Evolutionary conservation across 768 basidiomycete genomes (phyloP).

Genomic region (Phlebiopsis flavidoalba): DNA sequence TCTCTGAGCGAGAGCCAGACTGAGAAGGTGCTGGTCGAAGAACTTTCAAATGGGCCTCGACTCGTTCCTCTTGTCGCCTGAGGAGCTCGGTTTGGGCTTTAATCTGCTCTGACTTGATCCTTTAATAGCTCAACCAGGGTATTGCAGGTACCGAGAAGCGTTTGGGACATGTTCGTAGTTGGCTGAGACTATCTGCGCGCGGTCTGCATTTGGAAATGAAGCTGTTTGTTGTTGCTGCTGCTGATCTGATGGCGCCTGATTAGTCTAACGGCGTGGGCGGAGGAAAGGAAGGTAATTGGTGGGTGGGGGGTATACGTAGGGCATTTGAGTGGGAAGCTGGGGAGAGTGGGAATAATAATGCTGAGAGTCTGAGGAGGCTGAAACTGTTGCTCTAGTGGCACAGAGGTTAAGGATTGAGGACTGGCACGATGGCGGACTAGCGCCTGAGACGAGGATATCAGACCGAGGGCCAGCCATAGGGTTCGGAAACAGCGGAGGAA

Average conservation of each 20-base stretch:
- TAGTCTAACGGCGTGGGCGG: background rate
- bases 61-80: slow-evolving; percentile 63
- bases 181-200: slow-evolving; percentile 36
- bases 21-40: slow-evolving; percentile 6
- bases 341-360: background rate
- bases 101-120: slow-evolving; percentile 62
- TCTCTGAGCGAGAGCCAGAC: background rate
- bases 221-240: slow-evolving; percentile 1
- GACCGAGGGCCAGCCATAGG: background rate
- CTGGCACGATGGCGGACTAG: background rate
- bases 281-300: background rate
- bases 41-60: slow-evolving; percentile 50
- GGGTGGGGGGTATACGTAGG: background rate
- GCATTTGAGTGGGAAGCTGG: background rate
- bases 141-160: slow-evolving; percentile 46
- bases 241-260: background rate
- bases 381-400: no score
- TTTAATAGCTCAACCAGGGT: slow-evolving; percentile 46
- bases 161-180: slow-evolving; percentile 44
- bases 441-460: background rate
- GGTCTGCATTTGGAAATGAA: slow-evolving; percentile 6
- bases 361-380: background rate
- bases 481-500: slow-evolving; percentile 3
- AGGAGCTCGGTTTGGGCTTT: slow-evolving; percentile 69
- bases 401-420: background rate